Conservation (phyloP, 2,329 filamentous ascomycete species). For the Rugonectria rugulosa region DNA sequence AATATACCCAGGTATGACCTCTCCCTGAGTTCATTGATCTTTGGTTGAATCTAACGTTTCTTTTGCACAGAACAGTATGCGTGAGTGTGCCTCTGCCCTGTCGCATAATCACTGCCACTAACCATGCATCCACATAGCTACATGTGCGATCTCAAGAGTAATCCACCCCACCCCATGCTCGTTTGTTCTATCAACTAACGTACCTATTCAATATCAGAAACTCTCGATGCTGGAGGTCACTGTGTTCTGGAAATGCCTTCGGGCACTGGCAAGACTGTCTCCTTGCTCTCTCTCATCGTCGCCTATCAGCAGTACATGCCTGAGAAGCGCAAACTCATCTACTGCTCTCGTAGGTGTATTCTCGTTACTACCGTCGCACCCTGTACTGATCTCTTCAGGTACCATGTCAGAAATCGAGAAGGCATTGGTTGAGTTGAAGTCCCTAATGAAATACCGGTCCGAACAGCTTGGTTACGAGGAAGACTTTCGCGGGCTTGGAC, state of each 20-base stretch:
- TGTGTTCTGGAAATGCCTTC: constrained; percentile 99
- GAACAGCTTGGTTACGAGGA: constrained; percentile 90
- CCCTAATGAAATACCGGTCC: constrained; percentile 92
- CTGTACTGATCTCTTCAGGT: constrained; percentile 49
- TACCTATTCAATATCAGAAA: constrained; percentile 53
- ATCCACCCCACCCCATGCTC: neutral
- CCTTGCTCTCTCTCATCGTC: constrained; percentile 91
- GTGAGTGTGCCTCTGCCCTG: constrained; percentile 42
- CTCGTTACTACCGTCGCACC: constrained; percentile 2
- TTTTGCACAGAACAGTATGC: constrained; percentile 60
- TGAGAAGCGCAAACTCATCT: constrained; percentile 94
- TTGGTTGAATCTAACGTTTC: constrained; percentile 17
- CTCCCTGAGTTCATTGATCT: neutral
- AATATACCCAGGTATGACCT: constrained; percentile 61
- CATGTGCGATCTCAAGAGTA: constrained; percentile 66
- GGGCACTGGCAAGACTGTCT: constrained; percentile 97
- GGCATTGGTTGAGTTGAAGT: constrained; percentile 88
- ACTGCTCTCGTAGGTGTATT: constrained; percentile 78
- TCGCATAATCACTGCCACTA: constrained; percentile 1
- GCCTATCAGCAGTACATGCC: constrained; percentile 96
- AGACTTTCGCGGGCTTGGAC: constrained; percentile 88
- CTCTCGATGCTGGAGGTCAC: constrained; percentile 92
- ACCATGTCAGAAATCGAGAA: constrained; percentile 99
- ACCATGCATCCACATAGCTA: constrained; percentile 47
- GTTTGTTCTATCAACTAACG: constrained; percentile 4